Base-by-base conservation (phyloP, 441 rosid genomes). In the Lepidium campestre region DNA sequence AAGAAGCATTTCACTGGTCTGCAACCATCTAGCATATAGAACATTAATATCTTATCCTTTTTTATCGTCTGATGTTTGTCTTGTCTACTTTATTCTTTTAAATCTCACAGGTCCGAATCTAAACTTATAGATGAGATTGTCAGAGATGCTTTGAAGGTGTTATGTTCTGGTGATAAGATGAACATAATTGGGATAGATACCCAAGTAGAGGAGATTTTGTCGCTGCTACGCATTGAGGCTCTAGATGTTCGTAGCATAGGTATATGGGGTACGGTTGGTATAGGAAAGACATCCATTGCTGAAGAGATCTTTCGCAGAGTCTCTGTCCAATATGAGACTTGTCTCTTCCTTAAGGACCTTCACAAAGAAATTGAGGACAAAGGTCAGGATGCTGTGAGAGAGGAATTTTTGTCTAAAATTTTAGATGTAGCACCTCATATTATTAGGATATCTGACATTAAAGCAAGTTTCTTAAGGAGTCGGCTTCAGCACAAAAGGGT, bases 241-340 rank as follows among this genome's bases (percentile, higher is more conserved):
- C 15, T n/a, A 1, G 67, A 77, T 64, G 19, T 55, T 55, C 75
- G 73, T 4, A 52, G 66, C 42, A 10, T 79, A 22, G 83, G 79
- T 54, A 34, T 77, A 47, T 74, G 80, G 77, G 83, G 79, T 7
- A 58, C 42, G 20, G 76, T 70, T 39, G 80, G 80, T n/a, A 41
- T 79, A 12, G 78, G 80, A 62, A 76, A 73, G 32, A 79, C 82
- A 23, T 12, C 63, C 23, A 48, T 76, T 62, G 78, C 82, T 14
- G 44, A 44, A 52, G 71, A 55, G 3, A 50, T 76, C 8, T 66
- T 66, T 14, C 29, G 67, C 12, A 57, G 22, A 67, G 49, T 76
- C 45, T 73, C 72, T 53, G 8, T 23, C 29, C 31, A 65, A 7
- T 79, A 63, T 36, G 77, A 79, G 50, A 57, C 72, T 13, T 29